Evolutionary conservation across 257 asterid genomes (phyloP), one percentile per base, ranked within the genome.

Genomic region (Jasminum sambac): DNA sequence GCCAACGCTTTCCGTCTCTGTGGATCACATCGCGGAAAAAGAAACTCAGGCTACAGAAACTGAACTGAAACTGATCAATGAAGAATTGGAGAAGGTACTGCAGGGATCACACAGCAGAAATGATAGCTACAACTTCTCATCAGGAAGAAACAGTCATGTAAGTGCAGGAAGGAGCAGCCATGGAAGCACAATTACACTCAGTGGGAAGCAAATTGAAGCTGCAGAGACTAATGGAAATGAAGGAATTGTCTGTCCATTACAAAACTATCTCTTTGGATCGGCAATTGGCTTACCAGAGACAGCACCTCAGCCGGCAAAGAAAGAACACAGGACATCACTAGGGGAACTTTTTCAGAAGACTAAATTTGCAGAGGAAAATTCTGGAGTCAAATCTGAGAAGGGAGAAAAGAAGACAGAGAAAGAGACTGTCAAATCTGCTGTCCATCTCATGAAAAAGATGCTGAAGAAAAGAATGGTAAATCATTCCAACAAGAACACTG

Each of bases 331-430:
- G 85, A 81, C 89, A 11, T 88, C 97, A 6, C 94, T 93, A 13
- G 97, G 96, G n/a, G 98, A 93, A 82, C 96, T 93, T 16, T 90
- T 93, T 72, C 94, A 86, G 89, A 93, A 88, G 76, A 83, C 94
- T 10, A 88, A 90, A 64, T 78, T 78, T 38, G 72, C 80, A 14
- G 97, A 93, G 66, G 97, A 92, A 17, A 81, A 67, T 73, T 73
- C 67, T 63, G 90, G 83, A 73, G 58, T 72, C 12, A 88, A 87
- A 79, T 59, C 69, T 19, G 87, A 80, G 6, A 76, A 79, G 73
- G 86, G 62, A 5, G 94, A 86, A 67, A 88, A 84, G 81, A 78
- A 84, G 43, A 63, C 24, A 24, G 95, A 86, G 8, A 90, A 88
- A 78, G 95, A 87, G 50, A 52, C 82, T 14, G 93, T 87, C 5